Percentiles rank a stretch among this genome's conserved stretches.
Evolutionary conservation across 768 basidiomycete species (phyloP).

Genomic region (Lyophyllum semitale): DNA sequence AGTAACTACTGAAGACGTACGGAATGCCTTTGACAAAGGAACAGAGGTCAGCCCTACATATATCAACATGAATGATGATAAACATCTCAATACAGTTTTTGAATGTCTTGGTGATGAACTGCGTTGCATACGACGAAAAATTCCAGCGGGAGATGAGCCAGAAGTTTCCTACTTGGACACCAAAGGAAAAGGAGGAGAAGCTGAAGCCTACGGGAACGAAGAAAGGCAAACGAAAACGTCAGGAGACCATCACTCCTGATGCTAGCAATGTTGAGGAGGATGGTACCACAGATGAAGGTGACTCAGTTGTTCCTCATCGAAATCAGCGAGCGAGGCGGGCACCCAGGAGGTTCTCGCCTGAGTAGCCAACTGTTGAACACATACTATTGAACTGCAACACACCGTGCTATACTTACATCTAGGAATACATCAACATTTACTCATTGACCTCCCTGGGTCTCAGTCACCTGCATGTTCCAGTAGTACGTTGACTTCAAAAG

Average conservation of each 20-base stretch:
- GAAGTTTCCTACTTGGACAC: slow-evolving; percentile 3
- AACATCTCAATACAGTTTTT: slow-evolving; percentile 22
- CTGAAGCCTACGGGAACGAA: too few species aligned
- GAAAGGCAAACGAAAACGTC: background rate
- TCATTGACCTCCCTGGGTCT: too few species aligned
- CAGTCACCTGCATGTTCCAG: too few species aligned
- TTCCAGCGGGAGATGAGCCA: slow-evolving; percentile 35
- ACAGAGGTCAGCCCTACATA: slow-evolving; percentile 30
- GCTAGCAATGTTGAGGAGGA: background rate
- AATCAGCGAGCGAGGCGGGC: too few species aligned
- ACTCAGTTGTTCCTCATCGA: too few species aligned
- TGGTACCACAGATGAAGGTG: background rate
- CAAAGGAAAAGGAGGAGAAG: background rate
- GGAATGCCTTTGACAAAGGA: slow-evolving; percentile 26
- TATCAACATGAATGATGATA: too few species aligned
- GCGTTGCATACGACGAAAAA: slow-evolving; percentile 37
- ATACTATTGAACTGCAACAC: too few species aligned
- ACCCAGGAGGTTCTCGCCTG: too few species aligned
- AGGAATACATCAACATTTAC: too few species aligned
- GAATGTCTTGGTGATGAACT: slow-evolving; percentile 38
- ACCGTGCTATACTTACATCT: too few species aligned
- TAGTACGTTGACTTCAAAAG: too few species aligned
- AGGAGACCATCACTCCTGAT: background rate
- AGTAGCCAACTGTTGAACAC: too few species aligned
- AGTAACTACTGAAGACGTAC: slow-evolving; percentile 26